These are phyloP conservation scores for Wickerhamiella shivajii DNA, from an alignment of 805 yeast genomes.

Conservation along the genomic window DNA sequence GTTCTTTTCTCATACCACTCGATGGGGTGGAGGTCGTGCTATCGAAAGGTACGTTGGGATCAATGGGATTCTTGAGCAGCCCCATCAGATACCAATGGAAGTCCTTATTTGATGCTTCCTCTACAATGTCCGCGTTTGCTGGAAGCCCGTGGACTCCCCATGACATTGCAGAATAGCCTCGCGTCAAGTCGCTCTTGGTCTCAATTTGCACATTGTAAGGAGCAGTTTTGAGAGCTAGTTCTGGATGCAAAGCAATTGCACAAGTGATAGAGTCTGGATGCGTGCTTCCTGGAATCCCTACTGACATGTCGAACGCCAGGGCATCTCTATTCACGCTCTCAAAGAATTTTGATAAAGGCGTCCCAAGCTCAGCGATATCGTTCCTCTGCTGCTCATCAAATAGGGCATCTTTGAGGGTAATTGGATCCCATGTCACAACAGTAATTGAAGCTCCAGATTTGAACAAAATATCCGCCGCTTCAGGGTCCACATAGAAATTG, in stretches of 20 bases:
- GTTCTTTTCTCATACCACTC: too few species aligned
- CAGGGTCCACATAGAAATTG: constrained; percentile 8
- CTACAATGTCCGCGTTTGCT: constrained; percentile 5
- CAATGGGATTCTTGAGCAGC: background rate
- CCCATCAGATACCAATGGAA: constrained; percentile 3
- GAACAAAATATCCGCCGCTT: constrained; percentile 6
- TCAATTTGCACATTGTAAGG: constrained; percentile 5
- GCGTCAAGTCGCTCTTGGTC: constrained; percentile 3
- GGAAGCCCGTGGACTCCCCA: constrained; percentile 7
- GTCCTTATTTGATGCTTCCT: constrained; percentile 5
- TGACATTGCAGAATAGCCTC: constrained; percentile 8
- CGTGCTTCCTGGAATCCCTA: constrained; percentile 5
- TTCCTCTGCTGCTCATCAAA: constrained; percentile 3
- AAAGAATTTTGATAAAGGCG: constrained; percentile 2
- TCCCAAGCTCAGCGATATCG: constrained; percentile 3
- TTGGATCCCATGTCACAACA: constrained; percentile 7
- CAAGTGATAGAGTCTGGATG: constrained; percentile 8
- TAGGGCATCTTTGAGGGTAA: constrained; percentile 6
- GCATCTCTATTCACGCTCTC: constrained; percentile 7
- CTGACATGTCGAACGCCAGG: constrained; percentile 5
- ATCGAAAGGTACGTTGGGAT: constrained; percentile 1
- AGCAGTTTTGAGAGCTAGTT: constrained; percentile 1
- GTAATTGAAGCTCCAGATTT: constrained; percentile 5
- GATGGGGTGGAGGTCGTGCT: too few species aligned
- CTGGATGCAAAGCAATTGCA: constrained; percentile 8